These are phyloP conservation scores for Penicillium psychrofluorescens DNA, from an alignment of 495 filamentous ascomycete species.

Conservation along the genomic window DNA sequence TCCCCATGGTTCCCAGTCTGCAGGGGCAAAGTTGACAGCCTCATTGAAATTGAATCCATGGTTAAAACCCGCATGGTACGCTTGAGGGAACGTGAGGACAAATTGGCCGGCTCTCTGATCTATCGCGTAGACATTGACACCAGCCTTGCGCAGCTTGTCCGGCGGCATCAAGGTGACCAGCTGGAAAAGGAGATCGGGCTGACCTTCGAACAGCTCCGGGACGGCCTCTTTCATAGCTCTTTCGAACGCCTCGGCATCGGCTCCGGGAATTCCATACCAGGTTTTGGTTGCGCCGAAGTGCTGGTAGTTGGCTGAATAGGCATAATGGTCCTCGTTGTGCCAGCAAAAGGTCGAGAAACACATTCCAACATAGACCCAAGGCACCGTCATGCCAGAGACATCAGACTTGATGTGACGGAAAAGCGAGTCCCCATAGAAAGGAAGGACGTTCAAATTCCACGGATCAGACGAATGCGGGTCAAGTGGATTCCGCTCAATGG, in stretches of 20 bases:
- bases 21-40: conserved; percentile 94
- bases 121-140: conserved; percentile 84
- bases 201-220: conserved; percentile 92
- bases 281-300: conserved; percentile 98
- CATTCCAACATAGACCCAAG: conserved; percentile 99
- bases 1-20: conserved; percentile 95
- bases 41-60: conserved; percentile 99
- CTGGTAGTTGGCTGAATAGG: conserved; percentile 98
- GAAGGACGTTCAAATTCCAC: conserved; percentile 95
- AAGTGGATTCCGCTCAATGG: conserved; percentile 81
- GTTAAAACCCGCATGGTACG: conserved; percentile 90
- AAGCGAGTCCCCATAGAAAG: conserved; percentile 82
- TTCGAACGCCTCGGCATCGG: conserved; percentile 91
- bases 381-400: conserved; percentile 99
- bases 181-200: conserved; percentile 95
- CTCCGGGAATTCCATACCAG: conserved; percentile 96
- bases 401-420: conserved; percentile 97
- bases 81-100: conserved; percentile 89
- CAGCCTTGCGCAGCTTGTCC: conserved; percentile 89
- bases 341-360: conserved; percentile 99
- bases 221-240: conserved; percentile 91
- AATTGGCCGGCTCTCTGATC: conserved; percentile 95
- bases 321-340: conserved; percentile 98
- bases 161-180: conserved; percentile 91
- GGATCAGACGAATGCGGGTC: conserved; percentile 81